A percentile compares a stretch with the other conserved stretches of the same genome.
These are phyloP conservation scores for Rhizophagus prolifer DNA, from an alignment of 192 early-diverging fungal species.

Conservation along the genomic window DNA sequence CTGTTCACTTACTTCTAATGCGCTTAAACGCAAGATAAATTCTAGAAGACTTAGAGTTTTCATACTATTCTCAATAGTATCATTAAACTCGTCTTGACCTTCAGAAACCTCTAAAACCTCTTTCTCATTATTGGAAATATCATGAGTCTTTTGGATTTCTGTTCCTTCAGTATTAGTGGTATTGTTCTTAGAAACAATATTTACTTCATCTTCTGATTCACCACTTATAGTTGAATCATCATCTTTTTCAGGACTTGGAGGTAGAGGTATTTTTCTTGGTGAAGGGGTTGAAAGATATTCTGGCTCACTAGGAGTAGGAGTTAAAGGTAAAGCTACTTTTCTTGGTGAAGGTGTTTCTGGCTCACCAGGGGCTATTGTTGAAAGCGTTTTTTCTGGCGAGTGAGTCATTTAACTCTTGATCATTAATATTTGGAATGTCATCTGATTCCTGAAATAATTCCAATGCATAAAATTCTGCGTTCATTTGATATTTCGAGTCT, in stretches of 20 bases:
- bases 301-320: neutral
- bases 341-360: neutral
- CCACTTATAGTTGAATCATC: neutral
- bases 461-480: constrained; percentile 37
- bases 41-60: constrained; percentile 61
- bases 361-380: neutral
- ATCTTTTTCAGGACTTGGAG: constrained; percentile 19
- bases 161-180: neutral
- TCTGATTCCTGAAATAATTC: constrained; percentile 34
- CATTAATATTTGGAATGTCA: neutral
- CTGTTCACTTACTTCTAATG: constrained; percentile 66
- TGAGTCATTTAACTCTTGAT: constrained; percentile 7
- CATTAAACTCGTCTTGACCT: neutral
- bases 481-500: constrained; percentile 29
- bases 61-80: constrained; percentile 9
- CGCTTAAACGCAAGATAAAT: constrained; percentile 59
- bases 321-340: constrained; percentile 8
- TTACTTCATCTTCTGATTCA: neutral
- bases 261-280: constrained; percentile 6
- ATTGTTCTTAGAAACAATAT: neutral
- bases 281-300: constrained; percentile 19
- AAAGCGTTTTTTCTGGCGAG: neutral
- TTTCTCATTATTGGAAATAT: neutral
- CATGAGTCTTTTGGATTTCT: neutral
- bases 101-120: neutral